Percentiles rank a stretch among this genome's conserved stretches.
phyloP scores from a whole-genome alignment of 805 yeast species.

The Saccharomycopsis sp. region DNA sequence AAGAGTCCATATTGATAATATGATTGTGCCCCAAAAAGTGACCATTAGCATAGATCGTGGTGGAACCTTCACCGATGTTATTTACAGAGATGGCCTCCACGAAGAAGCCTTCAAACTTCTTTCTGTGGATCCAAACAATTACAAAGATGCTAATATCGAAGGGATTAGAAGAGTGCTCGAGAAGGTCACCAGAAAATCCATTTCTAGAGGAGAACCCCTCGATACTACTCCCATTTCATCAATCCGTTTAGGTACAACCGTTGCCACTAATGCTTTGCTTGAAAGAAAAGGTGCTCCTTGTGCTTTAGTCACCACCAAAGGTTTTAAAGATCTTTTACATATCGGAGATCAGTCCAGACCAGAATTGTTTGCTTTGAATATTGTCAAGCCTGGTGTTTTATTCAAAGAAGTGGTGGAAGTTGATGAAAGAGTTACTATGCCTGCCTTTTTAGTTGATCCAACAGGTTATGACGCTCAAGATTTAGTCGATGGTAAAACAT shows the following conservation, averaged over 20 bases:
- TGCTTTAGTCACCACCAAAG: slow-evolving; percentile 38
- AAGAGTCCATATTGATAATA: too few relatives aligned
- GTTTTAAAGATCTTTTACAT: slow-evolving; percentile 39
- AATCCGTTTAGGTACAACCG: slow-evolving; percentile 40
- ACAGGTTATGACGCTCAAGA: neutral
- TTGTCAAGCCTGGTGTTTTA: slow-evolving; percentile 36
- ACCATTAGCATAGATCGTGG: slow-evolving; percentile 24
- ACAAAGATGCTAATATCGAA: slow-evolving; percentile 41
- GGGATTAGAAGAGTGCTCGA: slow-evolving; percentile 39
- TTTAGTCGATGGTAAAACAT: neutral
- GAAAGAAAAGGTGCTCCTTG: slow-evolving; percentile 43
- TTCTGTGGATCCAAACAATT: slow-evolving; percentile 39
- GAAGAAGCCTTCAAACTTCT: slow-evolving; percentile 35
- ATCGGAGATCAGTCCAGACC: slow-evolving; percentile 47
- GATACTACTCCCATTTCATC: slow-evolving; percentile 30
- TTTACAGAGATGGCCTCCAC: slow-evolving; percentile 33
- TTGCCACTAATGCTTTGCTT: slow-evolving; percentile 43
- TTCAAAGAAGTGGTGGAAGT: slow-evolving; percentile 35
- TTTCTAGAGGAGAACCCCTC: slow-evolving; percentile 26
- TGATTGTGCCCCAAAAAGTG: neutral
- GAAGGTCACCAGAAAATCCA: slow-evolving; percentile 25
- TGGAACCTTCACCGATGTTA: slow-evolving; percentile 39
- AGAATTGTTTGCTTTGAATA: slow-evolving; percentile 38
- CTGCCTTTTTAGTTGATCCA: neutral
- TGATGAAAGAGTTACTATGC: slow-evolving; percentile 43